Evolutionary conservation across 306 rosid species (phyloP).

Genomic region (Phaseolus lunatus): DNA sequence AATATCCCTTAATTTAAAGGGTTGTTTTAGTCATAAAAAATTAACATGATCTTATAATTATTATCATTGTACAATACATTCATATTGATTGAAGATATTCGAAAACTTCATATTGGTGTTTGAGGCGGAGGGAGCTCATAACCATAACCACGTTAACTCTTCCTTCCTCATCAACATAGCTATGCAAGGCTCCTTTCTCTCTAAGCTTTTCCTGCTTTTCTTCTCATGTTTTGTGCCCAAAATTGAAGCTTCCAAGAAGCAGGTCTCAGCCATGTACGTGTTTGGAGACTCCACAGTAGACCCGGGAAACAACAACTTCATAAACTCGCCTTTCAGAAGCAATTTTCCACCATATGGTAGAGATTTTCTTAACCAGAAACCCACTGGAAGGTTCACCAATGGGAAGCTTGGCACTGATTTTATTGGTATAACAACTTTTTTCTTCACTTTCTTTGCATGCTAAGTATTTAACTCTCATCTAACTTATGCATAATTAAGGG

Average conservation of each 20-base stretch:
- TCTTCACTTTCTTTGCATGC: background rate
- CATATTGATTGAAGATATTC: background rate
- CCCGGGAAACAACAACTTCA: slow-evolving; percentile 77
- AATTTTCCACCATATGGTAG: slow-evolving; percentile 74
- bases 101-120: background rate
- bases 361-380: slow-evolving; percentile 51
- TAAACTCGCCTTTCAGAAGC: slow-evolving; percentile 53
- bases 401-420: slow-evolving; percentile 76
- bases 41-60: background rate
- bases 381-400: slow-evolving; percentile 81
- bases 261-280: slow-evolving; percentile 59
- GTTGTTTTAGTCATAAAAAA: slow-evolving; percentile 31
- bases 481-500: background rate
- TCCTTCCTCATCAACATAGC: background rate
- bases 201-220: slow-evolving; percentile 28
- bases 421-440: slow-evolving; percentile 46
- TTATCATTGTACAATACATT: slow-evolving; percentile 11
- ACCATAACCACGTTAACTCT: background rate
- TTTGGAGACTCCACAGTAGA: slow-evolving; percentile 90
- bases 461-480: background rate
- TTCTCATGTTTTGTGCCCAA: slow-evolving; percentile 11
- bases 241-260: slow-evolving; percentile 43
- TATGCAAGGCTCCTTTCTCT: slow-evolving; percentile 35
- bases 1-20: background rate
- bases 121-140: background rate